A percentile compares a stretch with the other conserved stretches of the same genome.
Evolutionary conservation across 2,329 filamentous ascomycete genomes (phyloP).

Genomic region (Fusarium sublunatum): DNA sequence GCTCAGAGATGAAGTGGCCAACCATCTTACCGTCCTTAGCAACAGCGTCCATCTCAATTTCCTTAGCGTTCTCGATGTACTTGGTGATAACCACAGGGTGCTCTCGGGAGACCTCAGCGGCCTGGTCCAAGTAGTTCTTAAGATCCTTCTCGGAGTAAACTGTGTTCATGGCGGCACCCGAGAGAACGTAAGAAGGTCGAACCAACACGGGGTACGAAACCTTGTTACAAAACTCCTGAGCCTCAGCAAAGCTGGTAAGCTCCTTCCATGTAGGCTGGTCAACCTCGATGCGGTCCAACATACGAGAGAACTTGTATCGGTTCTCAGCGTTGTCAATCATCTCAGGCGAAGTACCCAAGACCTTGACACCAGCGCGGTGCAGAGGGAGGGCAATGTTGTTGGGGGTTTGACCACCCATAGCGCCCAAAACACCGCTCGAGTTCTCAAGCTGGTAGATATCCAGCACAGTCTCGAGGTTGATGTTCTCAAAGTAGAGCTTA

Average conservation of each 20-base stretch:
- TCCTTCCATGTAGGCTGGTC: constrained; percentile 99
- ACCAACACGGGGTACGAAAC: constrained; percentile 95
- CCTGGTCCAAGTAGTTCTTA: constrained; percentile 87
- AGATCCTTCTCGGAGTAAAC: constrained; percentile 97
- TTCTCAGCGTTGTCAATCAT: constrained; percentile 99
- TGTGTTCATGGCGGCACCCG: constrained; percentile 98
- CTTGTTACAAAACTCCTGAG: constrained; percentile 84
- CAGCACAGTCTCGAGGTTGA: constrained; percentile 87
- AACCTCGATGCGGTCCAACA: constrained; percentile 93
- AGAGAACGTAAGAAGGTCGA: constrained; percentile 94
- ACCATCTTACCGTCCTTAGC: constrained; percentile 89
- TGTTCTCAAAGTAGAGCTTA: constrained; percentile 94
- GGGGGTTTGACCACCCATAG: constrained; percentile 96
- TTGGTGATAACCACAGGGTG: constrained; percentile 99
- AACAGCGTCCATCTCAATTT: constrained; percentile 99
- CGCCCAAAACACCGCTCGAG: constrained; percentile 86
- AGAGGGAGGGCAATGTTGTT: constrained; percentile 97
- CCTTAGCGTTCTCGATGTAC: constrained; percentile 99
- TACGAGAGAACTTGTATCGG: constrained; percentile 97
- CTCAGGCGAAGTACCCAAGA: constrained; percentile 94
- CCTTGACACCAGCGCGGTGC: constrained; percentile 88
- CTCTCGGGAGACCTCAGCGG: constrained; percentile 91
- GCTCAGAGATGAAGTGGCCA: constrained; percentile 97
- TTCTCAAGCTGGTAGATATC: constrained; percentile 93
- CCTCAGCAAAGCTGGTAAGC: constrained; percentile 92